Conservation (phyloP, 2,329 filamentous ascomycete genomes). For the Monosporascus sp. region DNA sequence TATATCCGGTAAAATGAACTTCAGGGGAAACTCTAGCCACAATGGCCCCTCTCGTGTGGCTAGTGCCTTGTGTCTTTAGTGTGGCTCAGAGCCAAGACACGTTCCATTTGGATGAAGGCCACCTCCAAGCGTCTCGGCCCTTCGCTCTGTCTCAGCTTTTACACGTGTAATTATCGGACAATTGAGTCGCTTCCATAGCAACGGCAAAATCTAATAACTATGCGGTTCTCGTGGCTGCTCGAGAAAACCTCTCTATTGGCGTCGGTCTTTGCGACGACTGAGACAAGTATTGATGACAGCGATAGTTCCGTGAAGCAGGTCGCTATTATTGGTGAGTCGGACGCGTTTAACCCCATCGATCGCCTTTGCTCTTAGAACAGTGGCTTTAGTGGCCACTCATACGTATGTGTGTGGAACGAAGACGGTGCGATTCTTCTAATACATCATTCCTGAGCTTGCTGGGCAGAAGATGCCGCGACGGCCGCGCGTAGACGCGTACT, state of each 20-base stretch:
- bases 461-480: background rate
- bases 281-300: background rate
- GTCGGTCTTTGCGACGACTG: background rate
- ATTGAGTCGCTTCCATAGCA: background rate
- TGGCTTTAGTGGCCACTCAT: background rate
- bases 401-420: background rate
- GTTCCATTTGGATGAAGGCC: too few species aligned
- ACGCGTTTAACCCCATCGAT: background rate
- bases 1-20: too few species aligned
- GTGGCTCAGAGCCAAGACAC: too few species aligned
- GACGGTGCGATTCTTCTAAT: too few species aligned
- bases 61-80: too few species aligned
- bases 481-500: background rate
- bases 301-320: slow-evolving; percentile 8
- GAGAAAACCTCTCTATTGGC: background rate
- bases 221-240: background rate
- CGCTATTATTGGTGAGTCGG: slow-evolving; percentile 1
- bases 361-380: background rate
- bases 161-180: background rate
- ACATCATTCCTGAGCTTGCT: too few species aligned
- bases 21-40: too few species aligned
- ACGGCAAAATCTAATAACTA: background rate
- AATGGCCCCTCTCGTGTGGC: too few species aligned
- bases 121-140: background rate
- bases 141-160: background rate